Base-by-base conservation (phyloP, 2,329 filamentous ascomycete species). In the Niveomyces coronatus region DNA sequence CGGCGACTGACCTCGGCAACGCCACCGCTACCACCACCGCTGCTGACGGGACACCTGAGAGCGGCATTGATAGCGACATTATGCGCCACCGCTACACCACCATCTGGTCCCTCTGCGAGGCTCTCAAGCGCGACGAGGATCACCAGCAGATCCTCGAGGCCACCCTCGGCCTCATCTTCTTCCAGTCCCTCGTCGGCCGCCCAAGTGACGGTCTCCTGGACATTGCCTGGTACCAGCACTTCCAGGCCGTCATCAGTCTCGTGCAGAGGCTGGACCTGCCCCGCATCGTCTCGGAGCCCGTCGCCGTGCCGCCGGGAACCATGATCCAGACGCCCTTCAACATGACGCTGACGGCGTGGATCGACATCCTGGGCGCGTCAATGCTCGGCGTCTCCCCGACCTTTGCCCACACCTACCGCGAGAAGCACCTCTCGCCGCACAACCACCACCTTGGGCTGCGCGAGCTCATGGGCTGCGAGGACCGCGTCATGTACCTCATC, bases 171-270 rank as follows among this genome's bases (percentile, higher is more conserved):
- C 87, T 96, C 76, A 94, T 95, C 57, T 91, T 94, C 65, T 93
- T 95, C 67, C 86, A 94, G 56, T 91, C 84, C 63, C 82, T 85
- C 18, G 89, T 96, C 46, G 89, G 89, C 38, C 77, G 85, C 51
- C 79, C 82, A 24, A 82, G 91, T 50, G 86, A 95, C 55, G 74
- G 74, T 32, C 76, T 95, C 17, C 82, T 85, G 13, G 88, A 96
- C 56, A 94, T 96, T 50, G 80, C 88, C 16, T 98, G 91, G 91
- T 85, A 89, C 64, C 85, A 94, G 57, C 91, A 98, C 66, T 95
- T 96, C 65, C 83, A 93, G 58, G 88, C 88, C 4, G 89, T 82
- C 15, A 82, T 83, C 49, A 87, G 79, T 49, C 71, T 96, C 37
- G 84, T 94, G 17, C 76, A 83, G 56, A 88, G 85, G 62, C 79